phyloP scores from a whole-genome alignment of 805 yeast species.

The Candida peoriensis region DNA sequence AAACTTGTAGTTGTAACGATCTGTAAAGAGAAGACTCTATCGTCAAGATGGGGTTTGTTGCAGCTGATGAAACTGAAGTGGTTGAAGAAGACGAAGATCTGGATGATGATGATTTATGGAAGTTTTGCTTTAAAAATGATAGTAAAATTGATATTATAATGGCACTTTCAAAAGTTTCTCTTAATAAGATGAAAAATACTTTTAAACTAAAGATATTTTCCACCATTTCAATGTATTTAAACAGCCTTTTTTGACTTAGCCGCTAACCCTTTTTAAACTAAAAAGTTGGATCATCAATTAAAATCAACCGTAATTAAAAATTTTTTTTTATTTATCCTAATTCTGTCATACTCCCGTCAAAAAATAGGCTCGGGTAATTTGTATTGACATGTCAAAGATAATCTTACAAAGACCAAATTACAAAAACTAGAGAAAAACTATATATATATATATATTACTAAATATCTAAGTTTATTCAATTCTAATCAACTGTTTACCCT shows the following conservation, averaged over 20 bases:
- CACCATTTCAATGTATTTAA: too few relatives aligned
- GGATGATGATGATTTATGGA: slow-evolving; percentile 33
- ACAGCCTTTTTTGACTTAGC: too few relatives aligned
- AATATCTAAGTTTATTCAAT: slow-evolving; percentile 16
- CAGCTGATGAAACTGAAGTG: not conserved
- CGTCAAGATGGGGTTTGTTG: slow-evolving; percentile 13
- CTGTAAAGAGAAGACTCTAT: slow-evolving; percentile 33
- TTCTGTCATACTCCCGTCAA: not conserved
- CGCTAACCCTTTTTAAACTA: not conserved
- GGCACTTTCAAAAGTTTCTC: slow-evolving; percentile 92
- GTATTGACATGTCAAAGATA: not conserved
- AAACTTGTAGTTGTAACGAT: slow-evolving; percentile 59
- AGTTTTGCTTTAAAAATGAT: slow-evolving; percentile 87
- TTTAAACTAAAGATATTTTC: slow-evolving; percentile 36
- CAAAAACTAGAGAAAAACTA: not conserved
- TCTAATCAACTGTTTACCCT: slow-evolving; percentile 42
- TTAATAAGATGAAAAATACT: slow-evolving; percentile 82
- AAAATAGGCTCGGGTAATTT: not conserved
- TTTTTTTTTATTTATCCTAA: too few relatives aligned
- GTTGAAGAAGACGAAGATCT: slow-evolving; percentile 1
- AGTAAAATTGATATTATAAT: slow-evolving; percentile 86
- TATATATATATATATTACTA: not conserved
- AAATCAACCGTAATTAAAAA: not conserved
- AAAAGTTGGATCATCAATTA: not conserved
- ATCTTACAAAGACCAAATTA: not conserved